Percentiles rank a stretch among this genome's conserved stretches.
These are phyloP conservation scores for Hygrophila difformis DNA, from an alignment of 257 asterid genomes.

Conservation along the genomic window DNA sequence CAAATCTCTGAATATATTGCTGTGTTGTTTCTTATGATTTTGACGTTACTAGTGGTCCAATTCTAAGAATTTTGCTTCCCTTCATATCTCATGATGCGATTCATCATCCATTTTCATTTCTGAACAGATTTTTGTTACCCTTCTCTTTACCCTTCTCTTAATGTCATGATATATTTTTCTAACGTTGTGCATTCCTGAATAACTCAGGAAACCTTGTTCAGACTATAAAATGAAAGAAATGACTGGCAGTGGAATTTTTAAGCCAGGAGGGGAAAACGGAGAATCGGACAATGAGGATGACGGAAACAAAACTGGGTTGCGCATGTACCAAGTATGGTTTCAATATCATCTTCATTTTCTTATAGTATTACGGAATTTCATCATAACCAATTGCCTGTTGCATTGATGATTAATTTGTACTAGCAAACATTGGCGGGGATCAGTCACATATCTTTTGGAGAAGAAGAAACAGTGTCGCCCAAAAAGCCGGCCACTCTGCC, in stretches of 20 bases:
- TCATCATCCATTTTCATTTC: too few relatives aligned
- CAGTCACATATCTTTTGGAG: slow-evolving; percentile 86
- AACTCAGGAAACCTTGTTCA: slow-evolving; percentile 4
- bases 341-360: too few relatives aligned
- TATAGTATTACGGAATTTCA: too few relatives aligned
- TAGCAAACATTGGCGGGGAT: slow-evolving; percentile 76
- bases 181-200: too few relatives aligned
- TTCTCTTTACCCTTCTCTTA: too few relatives aligned
- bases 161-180: too few relatives aligned
- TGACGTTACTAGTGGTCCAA: too few relatives aligned
- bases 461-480: slow-evolving; percentile 66
- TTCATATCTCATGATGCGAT: too few relatives aligned
- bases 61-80: too few relatives aligned
- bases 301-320: not conserved
- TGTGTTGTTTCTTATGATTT: too few relatives aligned
- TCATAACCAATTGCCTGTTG: not conserved
- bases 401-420: slow-evolving; percentile 4
- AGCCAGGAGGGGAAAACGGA: not conserved
- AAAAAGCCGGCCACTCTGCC: slow-evolving; percentile 76
- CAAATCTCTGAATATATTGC: too few relatives aligned
- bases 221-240: slow-evolving; percentile 9
- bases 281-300: not conserved
- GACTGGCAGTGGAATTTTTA: not conserved
- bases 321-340: not conserved
- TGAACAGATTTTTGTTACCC: too few relatives aligned